Evolutionary conservation across 106 monocot species (phyloP), one percentile per base, ranked within the genome.

Genomic region (Dactylorhiza incarnata): DNA sequence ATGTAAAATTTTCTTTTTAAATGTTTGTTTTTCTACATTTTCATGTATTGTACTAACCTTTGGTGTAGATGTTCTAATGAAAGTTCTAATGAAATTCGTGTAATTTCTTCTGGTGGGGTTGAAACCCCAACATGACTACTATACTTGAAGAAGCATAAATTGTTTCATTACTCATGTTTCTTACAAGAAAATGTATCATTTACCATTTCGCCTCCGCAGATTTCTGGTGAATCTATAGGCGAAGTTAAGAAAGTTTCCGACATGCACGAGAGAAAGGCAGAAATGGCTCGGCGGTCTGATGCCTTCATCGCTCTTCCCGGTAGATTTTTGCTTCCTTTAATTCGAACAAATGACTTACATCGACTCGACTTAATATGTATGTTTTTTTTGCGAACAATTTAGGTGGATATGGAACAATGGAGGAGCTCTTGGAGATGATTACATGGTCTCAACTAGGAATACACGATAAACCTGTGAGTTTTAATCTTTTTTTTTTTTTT

Each of bases 341-440:
- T 15, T 66, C 25, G 10, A 66, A 2, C n/a, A 58, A 17, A 20
- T 19, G 22, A 13, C 19, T 65, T 65, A 12, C 65, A 25, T 65
- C 3, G 26, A 65, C 19, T 48, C 48, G 24, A 12, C 19, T 10
- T 5, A 49, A 19, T 11, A 11, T 2, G 7, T 65, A 14, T 5
- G 10, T 72, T 48, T 72, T 49, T 72, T 48, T 72, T 49, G n/a
- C 48, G 48, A 14, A 23, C 26, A 9, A 62, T 54, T 19, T 68
- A 95, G 95, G 95, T 53, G 95, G 93, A 55, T 96, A 90, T 76
- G 95, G 95, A 73, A 96, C 95, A 73, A 96, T 96, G 95, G 95
- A 96, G 75, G 95, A 96, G 79, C 67, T 91, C 45, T 37, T 96
- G 78, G 95, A 96, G 89, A 93, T 96, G 90, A 96, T 91, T 68